Base-by-base conservation (phyloP, 805 yeast genomes). In the Yarrowia alimentaria region DNA sequence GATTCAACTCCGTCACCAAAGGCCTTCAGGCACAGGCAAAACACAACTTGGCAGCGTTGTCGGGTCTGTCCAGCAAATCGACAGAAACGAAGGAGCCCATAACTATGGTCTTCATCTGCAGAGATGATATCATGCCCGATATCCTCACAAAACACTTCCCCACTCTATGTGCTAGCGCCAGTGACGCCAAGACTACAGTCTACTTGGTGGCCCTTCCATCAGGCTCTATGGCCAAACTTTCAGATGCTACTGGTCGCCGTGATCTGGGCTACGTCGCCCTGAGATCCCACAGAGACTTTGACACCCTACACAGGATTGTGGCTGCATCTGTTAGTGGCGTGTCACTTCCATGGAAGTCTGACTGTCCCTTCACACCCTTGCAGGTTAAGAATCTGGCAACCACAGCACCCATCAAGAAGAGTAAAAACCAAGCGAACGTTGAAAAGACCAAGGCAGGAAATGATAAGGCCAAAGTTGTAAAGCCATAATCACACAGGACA, bases 141-240 rank as follows among this genome's bases (percentile, higher is more conserved):
- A 26, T 59, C 17, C 33, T 59, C 8, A 18, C 37, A 4, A 49
- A 57, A 5, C 62, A 59, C 34, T 56, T 59, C 34, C 60, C 61
- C 1, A 16, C 53, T 16, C 51, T 57, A 8, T 52, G 59, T 9
- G 45, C 54, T 3, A 26, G 54, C 5, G 37, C 57, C 2, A 31
- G 49, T 8, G 20, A 16, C 18, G 3, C 20, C 1, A 2, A 22
- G 10, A 16, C 21, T 3, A 16, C 26, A 3, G 37, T 43, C n/a
- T 20, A 31, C 8, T 30, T 43, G 22, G 37, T 43, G 2, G 37
- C 50, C 16, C 22, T 43, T 4, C 50, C 50, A 8, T 12, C 16
- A 5, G 50, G 50, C 4, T 30, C 50, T 3, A 30, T 43, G 50
- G 37, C 20, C 2, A 43, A 43, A 37, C 10, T 43, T 20, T 30